Conservation (phyloP, 371 early-diverging fungal genomes). For the Mucor lusitanicus region DNA sequence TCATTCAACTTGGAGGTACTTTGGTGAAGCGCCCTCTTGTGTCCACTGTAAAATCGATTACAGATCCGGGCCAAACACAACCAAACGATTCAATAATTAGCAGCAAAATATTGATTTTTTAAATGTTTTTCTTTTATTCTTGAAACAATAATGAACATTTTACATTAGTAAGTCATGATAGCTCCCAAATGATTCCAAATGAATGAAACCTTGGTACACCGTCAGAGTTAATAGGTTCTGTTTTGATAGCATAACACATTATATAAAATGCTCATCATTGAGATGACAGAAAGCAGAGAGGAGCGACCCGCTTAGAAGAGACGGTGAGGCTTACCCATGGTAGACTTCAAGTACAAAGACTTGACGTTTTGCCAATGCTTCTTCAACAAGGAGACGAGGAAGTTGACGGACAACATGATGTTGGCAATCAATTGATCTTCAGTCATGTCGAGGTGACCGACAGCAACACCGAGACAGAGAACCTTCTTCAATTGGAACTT, state of each 20-base stretch:
- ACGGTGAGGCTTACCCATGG: slow-evolving; percentile 95
- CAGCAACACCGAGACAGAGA: slow-evolving; percentile 97
- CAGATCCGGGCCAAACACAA: no score
- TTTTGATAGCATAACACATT: slow-evolving; percentile 6
- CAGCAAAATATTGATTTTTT: background rate
- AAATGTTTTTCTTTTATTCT: background rate
- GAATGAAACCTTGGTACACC: slow-evolving; percentile 36
- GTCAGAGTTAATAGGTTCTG: slow-evolving; percentile 18
- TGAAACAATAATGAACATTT: background rate
- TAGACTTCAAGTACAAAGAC: slow-evolving; percentile 97
- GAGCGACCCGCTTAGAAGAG: slow-evolving; percentile 64
- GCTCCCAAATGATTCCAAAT: slow-evolving; percentile 37
- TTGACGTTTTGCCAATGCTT: slow-evolving; percentile 99
- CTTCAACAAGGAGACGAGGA: slow-evolving; percentile 97
- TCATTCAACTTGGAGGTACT: no score
- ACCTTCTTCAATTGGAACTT: slow-evolving; percentile 99
- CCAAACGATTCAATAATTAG: no score
- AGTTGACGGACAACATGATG: slow-evolving; percentile 98
- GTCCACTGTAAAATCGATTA: no score
- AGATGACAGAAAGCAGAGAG: background rate
- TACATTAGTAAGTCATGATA: slow-evolving; percentile 1
- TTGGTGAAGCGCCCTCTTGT: no score
- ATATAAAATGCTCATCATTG: slow-evolving; percentile 1
- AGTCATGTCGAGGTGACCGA: slow-evolving; percentile 96
- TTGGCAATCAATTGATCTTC: slow-evolving; percentile 96